phyloP scores from a whole-genome alignment of 148 eudicot species.

The Vaccinium myrtillus region DNA sequence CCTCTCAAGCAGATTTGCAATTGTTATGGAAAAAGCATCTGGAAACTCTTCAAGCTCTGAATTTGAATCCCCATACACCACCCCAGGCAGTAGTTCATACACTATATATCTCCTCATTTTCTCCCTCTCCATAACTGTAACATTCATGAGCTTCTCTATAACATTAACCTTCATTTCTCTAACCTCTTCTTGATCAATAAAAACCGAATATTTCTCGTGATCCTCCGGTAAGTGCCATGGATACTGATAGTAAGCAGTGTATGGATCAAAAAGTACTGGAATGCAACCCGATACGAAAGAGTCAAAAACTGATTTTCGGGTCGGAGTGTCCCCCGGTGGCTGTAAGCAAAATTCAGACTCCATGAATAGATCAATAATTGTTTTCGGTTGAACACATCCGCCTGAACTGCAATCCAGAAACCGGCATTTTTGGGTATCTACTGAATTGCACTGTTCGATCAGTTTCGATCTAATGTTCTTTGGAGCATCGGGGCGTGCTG shows the following conservation, averaged over 20 bases:
- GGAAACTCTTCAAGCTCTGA: constrained; percentile 55
- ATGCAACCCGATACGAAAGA: constrained; percentile 76
- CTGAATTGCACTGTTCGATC: constrained; percentile 53
- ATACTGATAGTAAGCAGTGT: constrained; percentile 76
- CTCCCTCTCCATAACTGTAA: constrained; percentile 46
- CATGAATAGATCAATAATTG: constrained; percentile 43
- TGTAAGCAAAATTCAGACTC: constrained; percentile 84
- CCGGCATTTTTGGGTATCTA: constrained; percentile 30
- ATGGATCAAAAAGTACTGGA: constrained; percentile 72
- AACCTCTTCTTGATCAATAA: constrained; percentile 56
- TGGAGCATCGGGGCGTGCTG: constrained; percentile 34
- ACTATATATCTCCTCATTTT: constrained; percentile 72
- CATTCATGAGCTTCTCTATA: constrained; percentile 45
- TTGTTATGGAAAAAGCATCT: constrained; percentile 67
- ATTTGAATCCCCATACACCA: constrained; percentile 64
- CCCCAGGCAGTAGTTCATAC: constrained; percentile 62
- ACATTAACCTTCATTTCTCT: constrained; percentile 46
- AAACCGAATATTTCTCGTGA: constrained; percentile 54
- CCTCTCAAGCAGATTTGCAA: constrained; percentile 56
- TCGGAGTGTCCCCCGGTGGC: constrained; percentile 78
- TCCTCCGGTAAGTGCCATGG: constrained; percentile 85
- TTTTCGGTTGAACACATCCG: constrained; percentile 38
- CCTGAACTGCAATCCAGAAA: constrained; percentile 45
- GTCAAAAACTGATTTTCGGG: constrained; percentile 77
- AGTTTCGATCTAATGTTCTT: constrained; percentile 52